These are phyloP conservation scores for Viola odorata DNA, from an alignment of 345 rosid species.

Conservation along the genomic window DNA sequence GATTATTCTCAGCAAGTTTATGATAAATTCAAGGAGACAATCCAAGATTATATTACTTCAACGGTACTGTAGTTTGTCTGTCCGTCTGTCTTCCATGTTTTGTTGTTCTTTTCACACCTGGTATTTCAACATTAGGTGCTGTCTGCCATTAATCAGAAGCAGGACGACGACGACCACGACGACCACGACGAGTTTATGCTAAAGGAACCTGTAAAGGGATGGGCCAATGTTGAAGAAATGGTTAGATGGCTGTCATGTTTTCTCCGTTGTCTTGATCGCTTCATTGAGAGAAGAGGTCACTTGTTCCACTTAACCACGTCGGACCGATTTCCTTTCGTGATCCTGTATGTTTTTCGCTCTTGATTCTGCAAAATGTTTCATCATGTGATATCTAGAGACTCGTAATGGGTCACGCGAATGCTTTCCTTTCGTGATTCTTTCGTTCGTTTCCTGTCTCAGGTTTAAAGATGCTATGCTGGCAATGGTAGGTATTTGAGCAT, in stretches of 20 bases:
- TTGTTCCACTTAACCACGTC: slow-evolving; percentile 31
- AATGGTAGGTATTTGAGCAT: slow-evolving; percentile 13
- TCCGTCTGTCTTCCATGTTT: background rate
- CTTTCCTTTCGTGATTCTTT: background rate
- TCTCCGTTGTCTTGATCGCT: slow-evolving; percentile 39
- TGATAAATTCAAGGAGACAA: slow-evolving; percentile 11
- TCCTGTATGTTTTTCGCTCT: slow-evolving; percentile 8
- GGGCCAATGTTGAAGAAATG: slow-evolving; percentile 39
- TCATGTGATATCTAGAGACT: background rate
- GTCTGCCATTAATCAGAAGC: slow-evolving; percentile 33
- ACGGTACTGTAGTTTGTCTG: background rate
- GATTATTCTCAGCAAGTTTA: slow-evolving; percentile 24
- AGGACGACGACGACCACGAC: slow-evolving; percentile 2
- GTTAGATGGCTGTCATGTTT: slow-evolving; percentile 38
- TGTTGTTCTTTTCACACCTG: background rate
- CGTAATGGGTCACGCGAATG: background rate
- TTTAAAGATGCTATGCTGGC: slow-evolving; percentile 23
- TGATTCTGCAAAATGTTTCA: background rate
- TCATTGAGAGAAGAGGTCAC: slow-evolving; percentile 18
- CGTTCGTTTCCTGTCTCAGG: background rate
- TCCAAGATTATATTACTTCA: slow-evolving; percentile 14
- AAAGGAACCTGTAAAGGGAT: slow-evolving; percentile 38
- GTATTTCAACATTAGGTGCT: slow-evolving; percentile 7
- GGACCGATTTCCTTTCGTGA: slow-evolving; percentile 28
- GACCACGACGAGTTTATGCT: slow-evolving; percentile 33